Conservation (phyloP, 176 grass and related monocot genomes). For the Alopecurus myosuroides region DNA sequence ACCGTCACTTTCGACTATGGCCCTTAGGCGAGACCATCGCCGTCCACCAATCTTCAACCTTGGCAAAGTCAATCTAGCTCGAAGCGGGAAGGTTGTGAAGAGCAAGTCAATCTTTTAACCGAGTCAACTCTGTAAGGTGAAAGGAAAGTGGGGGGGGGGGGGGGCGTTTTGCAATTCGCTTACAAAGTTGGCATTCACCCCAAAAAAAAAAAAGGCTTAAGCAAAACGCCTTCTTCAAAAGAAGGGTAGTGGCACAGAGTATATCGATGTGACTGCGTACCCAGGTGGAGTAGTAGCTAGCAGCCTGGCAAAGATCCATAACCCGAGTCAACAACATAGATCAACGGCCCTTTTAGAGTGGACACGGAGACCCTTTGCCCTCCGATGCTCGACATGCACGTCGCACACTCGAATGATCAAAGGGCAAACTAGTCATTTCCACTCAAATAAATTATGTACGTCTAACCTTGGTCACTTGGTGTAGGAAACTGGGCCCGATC, state of each 20-base stretch:
- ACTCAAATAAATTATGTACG: background rate
- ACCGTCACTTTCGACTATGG: too few relatives aligned
- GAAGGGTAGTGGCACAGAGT: background rate
- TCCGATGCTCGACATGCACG: background rate
- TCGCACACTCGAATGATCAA: background rate
- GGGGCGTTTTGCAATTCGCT: too few relatives aligned
- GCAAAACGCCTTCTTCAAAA: background rate
- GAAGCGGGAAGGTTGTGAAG: too few relatives aligned
- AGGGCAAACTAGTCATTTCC: constrained; percentile 21
- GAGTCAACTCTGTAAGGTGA: too few relatives aligned
- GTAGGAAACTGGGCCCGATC: background rate
- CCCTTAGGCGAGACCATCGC: too few relatives aligned
- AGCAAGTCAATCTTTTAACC: too few relatives aligned
- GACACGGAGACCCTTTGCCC: constrained; percentile 13
- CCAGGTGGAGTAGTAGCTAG: background rate
- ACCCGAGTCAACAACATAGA: constrained; percentile 2
- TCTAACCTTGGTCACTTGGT: background rate
- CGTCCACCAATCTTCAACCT: too few relatives aligned
- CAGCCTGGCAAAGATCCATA: background rate
- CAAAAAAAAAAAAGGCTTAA: background rate
- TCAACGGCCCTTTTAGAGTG: background rate
- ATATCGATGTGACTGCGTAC: background rate
- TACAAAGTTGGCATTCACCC: background rate
- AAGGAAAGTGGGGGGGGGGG: too few relatives aligned
- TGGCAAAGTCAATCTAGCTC: too few relatives aligned